Conservation (phyloP, 1,284 basidiomycete species). For the Tilletia indica region DNA sequence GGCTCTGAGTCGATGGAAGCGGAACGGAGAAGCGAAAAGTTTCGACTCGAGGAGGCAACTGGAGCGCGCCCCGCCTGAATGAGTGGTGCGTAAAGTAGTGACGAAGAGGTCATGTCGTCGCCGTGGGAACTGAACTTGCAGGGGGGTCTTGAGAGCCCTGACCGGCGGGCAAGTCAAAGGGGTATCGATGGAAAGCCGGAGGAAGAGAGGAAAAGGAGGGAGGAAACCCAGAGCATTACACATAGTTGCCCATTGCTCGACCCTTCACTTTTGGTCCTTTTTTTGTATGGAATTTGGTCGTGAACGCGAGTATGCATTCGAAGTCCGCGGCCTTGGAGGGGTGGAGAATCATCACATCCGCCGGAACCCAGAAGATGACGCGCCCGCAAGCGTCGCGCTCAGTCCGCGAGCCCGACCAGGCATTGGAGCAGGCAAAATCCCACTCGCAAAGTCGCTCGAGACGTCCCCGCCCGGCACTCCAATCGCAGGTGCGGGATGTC, state of each 20-base stretch:
- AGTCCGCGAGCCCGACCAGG: slow-evolving; percentile 12
- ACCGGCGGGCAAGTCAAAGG: no score
- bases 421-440: slow-evolving; percentile 8
- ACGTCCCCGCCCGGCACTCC: background rate
- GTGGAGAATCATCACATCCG: background rate
- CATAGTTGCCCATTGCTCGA: background rate
- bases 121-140: no score
- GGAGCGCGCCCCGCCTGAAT: no score
- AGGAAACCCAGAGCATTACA: background rate
- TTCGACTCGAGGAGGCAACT: no score
- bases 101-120: no score
- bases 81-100: no score
- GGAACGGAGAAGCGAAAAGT: no score
- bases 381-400: slow-evolving; percentile 6
- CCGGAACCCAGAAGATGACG: background rate
- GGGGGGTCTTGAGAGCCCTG: no score
- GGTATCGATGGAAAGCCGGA: background rate
- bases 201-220: background rate
- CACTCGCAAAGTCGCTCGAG: slow-evolving; percentile 17
- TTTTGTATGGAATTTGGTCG: background rate
- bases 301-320: no score
- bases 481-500: background rate
- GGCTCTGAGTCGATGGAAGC: no score
- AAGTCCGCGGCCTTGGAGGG: background rate
- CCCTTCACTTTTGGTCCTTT: background rate